These are phyloP conservation scores for Kregervanrija fluxuum DNA, from an alignment of 805 yeast genomes.

Conservation along the genomic window DNA sequence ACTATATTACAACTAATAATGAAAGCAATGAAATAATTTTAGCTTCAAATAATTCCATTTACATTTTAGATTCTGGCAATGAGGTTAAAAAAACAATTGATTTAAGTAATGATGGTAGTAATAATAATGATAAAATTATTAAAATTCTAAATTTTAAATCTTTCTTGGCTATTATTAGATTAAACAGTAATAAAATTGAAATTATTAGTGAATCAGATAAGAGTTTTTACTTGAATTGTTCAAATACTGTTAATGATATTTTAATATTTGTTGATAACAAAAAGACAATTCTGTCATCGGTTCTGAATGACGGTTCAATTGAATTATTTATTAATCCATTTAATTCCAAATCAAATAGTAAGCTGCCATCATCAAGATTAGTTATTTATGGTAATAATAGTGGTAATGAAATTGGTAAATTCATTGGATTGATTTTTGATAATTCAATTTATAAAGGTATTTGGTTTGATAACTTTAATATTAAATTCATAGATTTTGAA, in stretches of 20 bases:
- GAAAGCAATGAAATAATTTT: conserved; percentile 1
- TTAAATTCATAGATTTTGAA: conserved; percentile 25
- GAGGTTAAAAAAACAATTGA: conserved; percentile 16
- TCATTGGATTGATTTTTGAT: conserved; percentile 3
- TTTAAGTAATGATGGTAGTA: conserved; percentile 21
- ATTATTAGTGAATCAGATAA: no score
- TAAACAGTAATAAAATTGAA: no score
- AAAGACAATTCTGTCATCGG: conserved; percentile 7
- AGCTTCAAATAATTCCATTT: conserved; percentile 6
- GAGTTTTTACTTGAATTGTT: no score
- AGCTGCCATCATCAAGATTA: conserved; percentile 4
- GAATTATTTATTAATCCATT: conserved; percentile 22
- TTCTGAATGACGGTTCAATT: conserved; percentile 12
- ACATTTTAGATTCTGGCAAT: conserved; percentile 3
- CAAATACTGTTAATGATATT: not conserved
- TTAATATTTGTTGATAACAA: conserved; percentile 2
- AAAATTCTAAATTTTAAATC: conserved; percentile 1
- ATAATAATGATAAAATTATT: conserved; percentile 19
- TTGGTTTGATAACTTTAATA: conserved; percentile 23
- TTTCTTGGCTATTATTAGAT: not conserved
- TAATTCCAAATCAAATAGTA: conserved; percentile 2
- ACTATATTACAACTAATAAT: not conserved
- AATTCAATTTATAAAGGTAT: conserved; percentile 15
- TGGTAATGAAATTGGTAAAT: conserved; percentile 11
- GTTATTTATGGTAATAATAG: conserved; percentile 6